These are phyloP conservation scores for Aleurites moluccanus DNA, from an alignment of 441 rosid species.

Conservation along the genomic window DNA sequence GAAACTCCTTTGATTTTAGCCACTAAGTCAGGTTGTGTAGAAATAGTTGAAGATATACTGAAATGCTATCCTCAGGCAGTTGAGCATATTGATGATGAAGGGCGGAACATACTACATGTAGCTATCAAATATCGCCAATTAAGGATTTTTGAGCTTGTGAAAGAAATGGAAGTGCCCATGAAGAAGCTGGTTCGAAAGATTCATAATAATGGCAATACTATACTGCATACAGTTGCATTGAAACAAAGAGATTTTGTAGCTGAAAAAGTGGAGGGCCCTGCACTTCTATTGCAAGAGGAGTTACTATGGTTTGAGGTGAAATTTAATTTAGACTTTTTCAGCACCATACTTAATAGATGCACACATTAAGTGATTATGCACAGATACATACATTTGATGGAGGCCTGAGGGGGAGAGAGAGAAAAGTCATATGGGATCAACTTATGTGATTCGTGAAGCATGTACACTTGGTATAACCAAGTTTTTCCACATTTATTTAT, in stretches of 20 bases:
- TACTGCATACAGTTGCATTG: slow-evolving; percentile 20
- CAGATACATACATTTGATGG: no score
- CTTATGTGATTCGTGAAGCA: no score
- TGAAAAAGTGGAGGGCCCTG: slow-evolving; percentile 30
- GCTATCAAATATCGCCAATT: slow-evolving; percentile 23
- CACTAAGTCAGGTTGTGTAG: slow-evolving; percentile 23
- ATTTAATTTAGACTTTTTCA: background rate
- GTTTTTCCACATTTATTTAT: no score
- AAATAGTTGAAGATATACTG: slow-evolving; percentile 22
- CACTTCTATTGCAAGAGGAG: slow-evolving; percentile 18
- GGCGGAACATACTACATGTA: slow-evolving; percentile 24
- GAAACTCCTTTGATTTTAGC: slow-evolving; percentile 29
- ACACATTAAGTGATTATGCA: no score
- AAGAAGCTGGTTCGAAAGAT: slow-evolving; percentile 19
- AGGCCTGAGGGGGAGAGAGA: no score
- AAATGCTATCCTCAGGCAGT: slow-evolving; percentile 19
- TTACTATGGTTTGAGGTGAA: slow-evolving; percentile 17
- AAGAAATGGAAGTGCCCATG: slow-evolving; percentile 15
- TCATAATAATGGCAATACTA: slow-evolving; percentile 19
- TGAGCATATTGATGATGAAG: slow-evolving; percentile 26
- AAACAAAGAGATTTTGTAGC: slow-evolving; percentile 21
- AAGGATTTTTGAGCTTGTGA: slow-evolving; percentile 21
- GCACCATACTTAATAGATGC: no score
- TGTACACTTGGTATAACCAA: no score
- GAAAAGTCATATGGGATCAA: no score